These are phyloP conservation scores for Botryotinia globosa DNA, from an alignment of 2,329 filamentous ascomycete genomes.

Conservation along the genomic window DNA sequence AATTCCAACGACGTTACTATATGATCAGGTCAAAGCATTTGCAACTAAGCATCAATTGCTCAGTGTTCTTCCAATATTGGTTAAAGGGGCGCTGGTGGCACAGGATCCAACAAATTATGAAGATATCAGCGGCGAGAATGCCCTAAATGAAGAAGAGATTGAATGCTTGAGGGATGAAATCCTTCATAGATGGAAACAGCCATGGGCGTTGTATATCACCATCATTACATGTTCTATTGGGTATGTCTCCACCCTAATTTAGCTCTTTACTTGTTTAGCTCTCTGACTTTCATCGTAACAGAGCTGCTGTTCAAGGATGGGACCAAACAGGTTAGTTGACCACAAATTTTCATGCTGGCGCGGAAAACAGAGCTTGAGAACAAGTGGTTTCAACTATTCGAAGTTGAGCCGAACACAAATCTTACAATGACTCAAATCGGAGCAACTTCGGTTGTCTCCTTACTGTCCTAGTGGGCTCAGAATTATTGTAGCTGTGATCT, in stretches of 20 bases:
- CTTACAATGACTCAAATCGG: not conserved
- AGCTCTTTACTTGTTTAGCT: conserved; percentile 61
- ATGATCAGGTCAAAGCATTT: conserved; percentile 57
- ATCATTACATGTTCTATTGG: conserved; percentile 48
- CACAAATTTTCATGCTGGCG: not conserved
- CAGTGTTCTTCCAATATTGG: conserved; percentile 56
- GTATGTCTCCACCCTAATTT: conserved; percentile 62
- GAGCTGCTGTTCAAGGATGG: conserved; percentile 57
- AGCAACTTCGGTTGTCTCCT: not conserved
- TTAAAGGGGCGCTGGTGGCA: conserved; percentile 71
- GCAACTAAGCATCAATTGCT: conserved; percentile 57
- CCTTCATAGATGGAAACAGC: conserved; percentile 67
- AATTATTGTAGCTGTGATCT: not conserved
- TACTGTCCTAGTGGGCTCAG: not conserved
- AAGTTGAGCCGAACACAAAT: not conserved
- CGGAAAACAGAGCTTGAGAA: not conserved
- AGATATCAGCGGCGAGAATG: conserved; percentile 46
- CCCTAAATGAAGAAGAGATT: conserved; percentile 57
- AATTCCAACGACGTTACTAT: conserved; percentile 49
- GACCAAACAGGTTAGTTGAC: conserved; percentile 15
- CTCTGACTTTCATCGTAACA: not conserved
- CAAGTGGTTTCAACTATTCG: no score
- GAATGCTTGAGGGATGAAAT: conserved; percentile 59
- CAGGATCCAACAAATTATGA: conserved; percentile 67
- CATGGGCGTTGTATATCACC: conserved; percentile 42